These are phyloP conservation scores for Prunus kanzakura DNA, from an alignment of 306 rosid genomes.

Conservation along the genomic window DNA sequence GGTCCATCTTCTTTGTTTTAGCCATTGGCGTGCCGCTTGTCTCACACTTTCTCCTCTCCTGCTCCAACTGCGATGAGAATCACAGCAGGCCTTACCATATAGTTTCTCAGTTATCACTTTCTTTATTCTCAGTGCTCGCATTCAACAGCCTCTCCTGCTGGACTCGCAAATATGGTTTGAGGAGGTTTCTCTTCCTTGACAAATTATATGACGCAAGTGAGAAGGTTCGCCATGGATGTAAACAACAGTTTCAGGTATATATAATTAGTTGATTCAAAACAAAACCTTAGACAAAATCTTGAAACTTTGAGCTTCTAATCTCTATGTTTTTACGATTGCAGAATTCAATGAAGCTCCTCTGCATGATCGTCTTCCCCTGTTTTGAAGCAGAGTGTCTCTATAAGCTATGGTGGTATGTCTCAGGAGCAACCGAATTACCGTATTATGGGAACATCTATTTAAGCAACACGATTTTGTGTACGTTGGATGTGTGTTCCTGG, in stretches of 20 bases:
- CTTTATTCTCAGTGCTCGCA: conserved; percentile 52
- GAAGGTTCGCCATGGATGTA: conserved; percentile 55
- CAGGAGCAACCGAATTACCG: conserved; percentile 66
- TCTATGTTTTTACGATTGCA: conserved; percentile 28
- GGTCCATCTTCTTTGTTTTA: conserved; percentile 58
- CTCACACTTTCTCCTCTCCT: conserved; percentile 61
- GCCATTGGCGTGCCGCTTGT: conserved; percentile 54
- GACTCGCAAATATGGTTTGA: conserved; percentile 55
- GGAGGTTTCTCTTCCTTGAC: conserved; percentile 73
- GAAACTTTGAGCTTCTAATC: background rate
- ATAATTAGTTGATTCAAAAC: background rate
- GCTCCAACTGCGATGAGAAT: conserved; percentile 63
- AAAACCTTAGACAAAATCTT: background rate
- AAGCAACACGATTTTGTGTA: conserved; percentile 50
- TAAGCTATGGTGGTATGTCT: conserved; percentile 86
- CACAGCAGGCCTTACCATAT: conserved; percentile 70
- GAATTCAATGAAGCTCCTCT: conserved; percentile 60
- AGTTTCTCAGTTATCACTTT: conserved; percentile 61
- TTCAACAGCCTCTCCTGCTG: conserved; percentile 55
- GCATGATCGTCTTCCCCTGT: conserved; percentile 53
- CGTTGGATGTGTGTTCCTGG: conserved; percentile 75
- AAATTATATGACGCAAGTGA: conserved; percentile 47
- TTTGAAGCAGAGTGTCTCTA: conserved; percentile 58
- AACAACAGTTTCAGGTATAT: conserved; percentile 56
- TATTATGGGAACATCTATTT: conserved; percentile 51